A percentile compares a stretch with the other conserved stretches of the same genome.
Evolutionary conservation across 1,284 basidiomycete species (phyloP).

Genomic region (Sanghuangporus sanghuang): DNA sequence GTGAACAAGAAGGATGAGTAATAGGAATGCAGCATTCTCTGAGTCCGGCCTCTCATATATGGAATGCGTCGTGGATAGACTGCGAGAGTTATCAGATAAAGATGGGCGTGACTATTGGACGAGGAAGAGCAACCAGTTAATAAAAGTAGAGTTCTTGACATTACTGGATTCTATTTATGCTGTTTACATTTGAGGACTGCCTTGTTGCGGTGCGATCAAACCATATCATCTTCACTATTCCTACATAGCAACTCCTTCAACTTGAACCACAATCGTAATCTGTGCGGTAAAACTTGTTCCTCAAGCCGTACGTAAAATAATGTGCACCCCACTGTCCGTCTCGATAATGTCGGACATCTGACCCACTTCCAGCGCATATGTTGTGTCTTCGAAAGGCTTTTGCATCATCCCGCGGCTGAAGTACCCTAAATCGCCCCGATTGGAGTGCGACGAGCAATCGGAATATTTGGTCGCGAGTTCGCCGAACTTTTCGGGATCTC

Average conservation of each 20-base stretch:
- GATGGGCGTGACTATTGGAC: too few relatives aligned
- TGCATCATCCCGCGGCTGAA: slow-evolving; percentile 95
- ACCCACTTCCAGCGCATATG: slow-evolving; percentile 77
- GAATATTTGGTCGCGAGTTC: slow-evolving; percentile 72
- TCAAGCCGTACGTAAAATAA: slow-evolving; percentile 87
- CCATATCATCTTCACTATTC: too few relatives aligned
- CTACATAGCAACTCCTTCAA: too few relatives aligned
- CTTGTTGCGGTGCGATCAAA: too few relatives aligned
- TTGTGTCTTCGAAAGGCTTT: slow-evolving; percentile 92
- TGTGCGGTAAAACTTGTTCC: neutral
- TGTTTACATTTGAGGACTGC: too few relatives aligned
- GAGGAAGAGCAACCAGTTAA: too few relatives aligned
- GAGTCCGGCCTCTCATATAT: too few relatives aligned
- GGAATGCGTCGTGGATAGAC: too few relatives aligned
- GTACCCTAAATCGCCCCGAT: slow-evolving; percentile 82
- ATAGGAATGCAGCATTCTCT: neutral
- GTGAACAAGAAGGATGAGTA: neutral
- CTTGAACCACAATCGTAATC: too few relatives aligned
- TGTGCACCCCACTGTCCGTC: slow-evolving; percentile 94
- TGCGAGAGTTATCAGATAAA: too few relatives aligned
- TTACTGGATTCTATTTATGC: too few relatives aligned
- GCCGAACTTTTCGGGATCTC: slow-evolving; percentile 63
- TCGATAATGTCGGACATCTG: slow-evolving; percentile 84
- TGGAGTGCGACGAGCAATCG: slow-evolving; percentile 82
- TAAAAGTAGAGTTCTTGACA: too few relatives aligned